phyloP scores from a whole-genome alignment of 1,284 basidiomycete species.

The Irpex lacteus region DNA sequence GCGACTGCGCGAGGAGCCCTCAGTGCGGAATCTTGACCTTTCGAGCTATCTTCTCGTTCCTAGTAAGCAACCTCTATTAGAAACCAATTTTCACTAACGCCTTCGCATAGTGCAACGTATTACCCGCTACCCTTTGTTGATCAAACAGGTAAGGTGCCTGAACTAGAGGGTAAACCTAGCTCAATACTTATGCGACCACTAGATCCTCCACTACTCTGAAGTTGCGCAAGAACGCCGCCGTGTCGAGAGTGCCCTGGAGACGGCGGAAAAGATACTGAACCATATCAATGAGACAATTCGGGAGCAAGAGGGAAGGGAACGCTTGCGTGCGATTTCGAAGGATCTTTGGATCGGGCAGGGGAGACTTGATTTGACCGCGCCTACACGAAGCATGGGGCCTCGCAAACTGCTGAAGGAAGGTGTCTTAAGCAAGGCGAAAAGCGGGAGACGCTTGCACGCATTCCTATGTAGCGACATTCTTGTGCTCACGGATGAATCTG shows the following conservation, averaged over 20 bases:
- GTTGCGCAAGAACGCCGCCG: conserved; percentile 51
- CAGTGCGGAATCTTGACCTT: conserved; percentile 81
- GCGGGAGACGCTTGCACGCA: conserved; percentile 74
- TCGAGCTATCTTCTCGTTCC: conserved; percentile 90
- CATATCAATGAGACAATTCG: conserved; percentile 90
- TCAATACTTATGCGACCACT: not conserved
- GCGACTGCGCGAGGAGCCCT: conserved; percentile 71
- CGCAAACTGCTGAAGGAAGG: conserved; percentile 83
- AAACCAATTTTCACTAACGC: not conserved
- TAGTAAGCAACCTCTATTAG: conserved; percentile 49
- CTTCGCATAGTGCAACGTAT: conserved; percentile 82
- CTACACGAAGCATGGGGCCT: conserved; percentile 77
- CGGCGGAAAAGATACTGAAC: conserved; percentile 71
- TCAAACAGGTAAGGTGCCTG: conserved; percentile 59
- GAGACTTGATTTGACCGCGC: conserved; percentile 88
- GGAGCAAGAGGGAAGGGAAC: conserved; percentile 77
- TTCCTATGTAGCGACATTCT: conserved; percentile 82
- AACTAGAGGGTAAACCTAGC: not conserved
- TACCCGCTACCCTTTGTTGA: conserved; percentile 87
- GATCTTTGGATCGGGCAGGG: conserved; percentile 86
- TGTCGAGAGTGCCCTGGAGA: conserved; percentile 57
- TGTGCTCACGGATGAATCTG: conserved; percentile 69
- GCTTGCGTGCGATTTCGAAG: conserved; percentile 70
- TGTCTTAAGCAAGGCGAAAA: conserved; percentile 76
- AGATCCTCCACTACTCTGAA: conserved; percentile 83